A percentile compares a stretch with the other conserved stretches of the same genome.
Conservation (phyloP, 2,329 filamentous ascomycete species). For the Paradendryphiella salina region DNA sequence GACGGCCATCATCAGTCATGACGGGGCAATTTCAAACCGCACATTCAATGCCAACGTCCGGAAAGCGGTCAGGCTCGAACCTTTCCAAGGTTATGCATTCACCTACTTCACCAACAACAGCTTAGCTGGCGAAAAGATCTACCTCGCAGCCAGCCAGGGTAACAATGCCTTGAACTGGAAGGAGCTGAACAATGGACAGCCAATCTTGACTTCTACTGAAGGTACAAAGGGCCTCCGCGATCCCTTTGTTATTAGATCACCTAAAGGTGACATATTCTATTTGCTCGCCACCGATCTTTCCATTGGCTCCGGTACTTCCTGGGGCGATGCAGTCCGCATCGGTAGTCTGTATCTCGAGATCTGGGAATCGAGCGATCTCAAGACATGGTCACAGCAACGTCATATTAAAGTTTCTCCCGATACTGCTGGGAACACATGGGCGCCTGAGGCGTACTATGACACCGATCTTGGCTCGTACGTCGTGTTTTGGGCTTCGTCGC, state of each 20-base stretch:
- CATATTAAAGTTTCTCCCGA: conserved; percentile 55
- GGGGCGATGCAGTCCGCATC: conserved; percentile 53
- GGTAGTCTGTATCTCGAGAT: conserved; percentile 58
- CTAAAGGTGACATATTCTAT: conserved; percentile 57
- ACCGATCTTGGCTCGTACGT: conserved; percentile 49
- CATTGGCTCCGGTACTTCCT: conserved; percentile 59
- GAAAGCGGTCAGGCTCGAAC: conserved; percentile 38
- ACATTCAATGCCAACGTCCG: conserved; percentile 45
- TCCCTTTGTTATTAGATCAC: conserved; percentile 58
- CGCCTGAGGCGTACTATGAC: conserved; percentile 58
- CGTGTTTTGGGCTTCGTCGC: conserved; percentile 54
- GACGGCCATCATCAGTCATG: conserved; percentile 42
- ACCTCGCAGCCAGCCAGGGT: conserved; percentile 56
- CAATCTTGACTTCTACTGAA: conserved; percentile 51
- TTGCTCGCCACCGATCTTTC: conserved; percentile 59
- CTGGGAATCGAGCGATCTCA: conserved; percentile 58
- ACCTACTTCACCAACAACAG: conserved; percentile 57
- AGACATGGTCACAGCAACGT: conserved; percentile 57
- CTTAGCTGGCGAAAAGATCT: conserved; percentile 56
- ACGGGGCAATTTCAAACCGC: conserved; percentile 27
- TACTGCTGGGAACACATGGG: conserved; percentile 59
- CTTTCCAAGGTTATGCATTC: conserved; percentile 55
- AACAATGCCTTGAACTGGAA: conserved; percentile 58
- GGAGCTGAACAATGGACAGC: conserved; percentile 55
- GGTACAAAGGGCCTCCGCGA: conserved; percentile 58